Conservation (phyloP, 2,329 filamentous ascomycete species). For the Didymella arachidicola region DNA sequence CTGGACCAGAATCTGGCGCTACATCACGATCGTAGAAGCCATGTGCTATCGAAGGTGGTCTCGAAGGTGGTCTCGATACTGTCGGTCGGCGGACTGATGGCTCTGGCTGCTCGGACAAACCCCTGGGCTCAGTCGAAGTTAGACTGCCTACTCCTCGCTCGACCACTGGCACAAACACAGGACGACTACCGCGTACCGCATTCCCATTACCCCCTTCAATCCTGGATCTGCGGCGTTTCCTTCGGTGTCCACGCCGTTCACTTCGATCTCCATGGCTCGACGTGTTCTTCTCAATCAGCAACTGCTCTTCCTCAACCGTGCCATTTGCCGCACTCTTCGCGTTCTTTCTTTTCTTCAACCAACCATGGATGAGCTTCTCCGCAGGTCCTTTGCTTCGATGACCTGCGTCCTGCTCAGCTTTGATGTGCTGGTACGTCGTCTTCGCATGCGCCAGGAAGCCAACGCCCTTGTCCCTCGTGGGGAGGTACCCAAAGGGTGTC, state of each 20-base stretch:
- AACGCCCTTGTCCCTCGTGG: conserved; percentile 27
- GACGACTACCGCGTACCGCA: not conserved
- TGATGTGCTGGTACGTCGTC: conserved; percentile 35
- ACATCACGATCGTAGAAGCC: not conserved
- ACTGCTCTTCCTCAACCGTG: not conserved
- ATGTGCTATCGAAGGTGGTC: not conserved
- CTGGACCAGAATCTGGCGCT: not conserved
- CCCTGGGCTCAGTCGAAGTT: too few species aligned
- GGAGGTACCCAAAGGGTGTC: conserved; percentile 28
- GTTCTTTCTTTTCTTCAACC: conserved; percentile 13
- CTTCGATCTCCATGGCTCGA: too few species aligned
- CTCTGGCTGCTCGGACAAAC: not conserved
- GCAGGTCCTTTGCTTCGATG: conserved; percentile 21
- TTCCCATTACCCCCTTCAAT: not conserved
- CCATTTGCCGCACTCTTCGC: not conserved
- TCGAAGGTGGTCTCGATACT: not conserved
- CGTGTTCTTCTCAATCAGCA: not conserved
- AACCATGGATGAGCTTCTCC: conserved; percentile 25
- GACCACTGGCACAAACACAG: not conserved
- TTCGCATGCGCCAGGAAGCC: conserved; percentile 30
- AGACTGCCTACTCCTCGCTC: not conserved
- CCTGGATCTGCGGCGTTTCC: not conserved
- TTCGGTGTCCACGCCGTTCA: not conserved
- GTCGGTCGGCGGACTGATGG: not conserved
- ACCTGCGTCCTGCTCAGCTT: conserved; percentile 31